Base-by-base conservation (phyloP, 331 rosid species). In the Ulmus americana region DNA sequence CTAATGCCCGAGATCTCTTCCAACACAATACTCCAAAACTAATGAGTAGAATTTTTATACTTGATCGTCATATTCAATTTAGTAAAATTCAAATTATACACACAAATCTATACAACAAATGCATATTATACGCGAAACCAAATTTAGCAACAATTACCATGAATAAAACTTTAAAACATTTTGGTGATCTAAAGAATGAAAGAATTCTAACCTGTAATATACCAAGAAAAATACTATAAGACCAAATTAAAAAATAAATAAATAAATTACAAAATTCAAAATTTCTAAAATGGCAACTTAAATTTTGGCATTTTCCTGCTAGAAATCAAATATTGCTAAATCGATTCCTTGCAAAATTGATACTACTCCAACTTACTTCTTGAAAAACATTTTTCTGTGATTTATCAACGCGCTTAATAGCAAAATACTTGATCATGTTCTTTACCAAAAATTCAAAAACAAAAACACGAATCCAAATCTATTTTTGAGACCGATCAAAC, bases 21-120 rank as follows among this genome's bases (percentile, higher is more conserved):
- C 99, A 22, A 94, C 97, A 68, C 97, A 94, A 60, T 90, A 94
- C 82, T 94, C 99, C 78, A 94, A 74, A 54, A 94, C 91, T 70
- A 94, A 77, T 94, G 99, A 77, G 99, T 97, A 53, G 95, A 87
- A 40, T 95, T 94, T 82, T 89, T 95, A 53, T 94, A 94, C 99
- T 97, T 94, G 66, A 74, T 12, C 22, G 22, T 20, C 22, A 20
- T 20, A 20, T 20, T 0, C 22, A 20, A 20, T 20, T 20, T 1
- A 20, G 22, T 20, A 20, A 20, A 50, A 44, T 14, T 53, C n/a
- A 12, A 43, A 43, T 7, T 6, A 12, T 9, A 48, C 0, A 22
- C 1, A 47, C 47, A 10, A 9, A 55, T 20, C 9, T 14, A 52
- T 16, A 1, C 8, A 52, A 20, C 22, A 20, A 20, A 20, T 20